These are phyloP conservation scores for Puccinia polysora DNA, from an alignment of 1,284 basidiomycete genomes.

Conservation along the genomic window DNA sequence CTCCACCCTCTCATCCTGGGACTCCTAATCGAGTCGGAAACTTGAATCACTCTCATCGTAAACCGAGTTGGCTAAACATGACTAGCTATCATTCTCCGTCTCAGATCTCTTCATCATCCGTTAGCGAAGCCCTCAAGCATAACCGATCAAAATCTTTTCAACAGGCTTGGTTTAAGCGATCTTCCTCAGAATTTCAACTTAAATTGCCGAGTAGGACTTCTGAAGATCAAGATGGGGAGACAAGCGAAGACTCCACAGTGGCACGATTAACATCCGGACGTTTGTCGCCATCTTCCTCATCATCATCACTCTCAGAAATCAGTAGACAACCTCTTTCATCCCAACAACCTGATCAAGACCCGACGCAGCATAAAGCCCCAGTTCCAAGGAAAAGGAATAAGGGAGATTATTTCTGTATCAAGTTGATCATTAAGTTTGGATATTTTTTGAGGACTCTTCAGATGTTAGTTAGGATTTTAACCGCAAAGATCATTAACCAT, in stretches of 20 bases:
- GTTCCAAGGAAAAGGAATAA: neutral
- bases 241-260: neutral
- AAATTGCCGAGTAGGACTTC: neutral
- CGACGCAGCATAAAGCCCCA: neutral
- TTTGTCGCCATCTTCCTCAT: neutral
- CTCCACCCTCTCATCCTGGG: constrained; percentile 9
- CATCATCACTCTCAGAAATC: neutral
- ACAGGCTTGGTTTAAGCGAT: neutral
- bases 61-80: constrained; percentile 31
- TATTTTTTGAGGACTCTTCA: constrained; percentile 9
- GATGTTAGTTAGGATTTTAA: constrained; percentile 15
- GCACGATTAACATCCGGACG: neutral
- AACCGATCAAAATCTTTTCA: constrained; percentile 1
- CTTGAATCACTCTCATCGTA: constrained; percentile 2
- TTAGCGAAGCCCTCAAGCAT: neutral
- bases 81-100: constrained; percentile 15
- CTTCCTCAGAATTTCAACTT: constrained; percentile 2
- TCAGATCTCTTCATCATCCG: neutral
- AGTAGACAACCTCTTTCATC: neutral
- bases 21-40: constrained; percentile 1
- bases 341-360: neutral
- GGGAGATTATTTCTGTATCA: constrained; percentile 24
- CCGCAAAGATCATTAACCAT: neutral
- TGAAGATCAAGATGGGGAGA: neutral
- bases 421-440: constrained; percentile 15